phyloP scores from a whole-genome alignment of 2,329 filamentous ascomycete genomes.

The Cladosporium sphaerospermum region DNA sequence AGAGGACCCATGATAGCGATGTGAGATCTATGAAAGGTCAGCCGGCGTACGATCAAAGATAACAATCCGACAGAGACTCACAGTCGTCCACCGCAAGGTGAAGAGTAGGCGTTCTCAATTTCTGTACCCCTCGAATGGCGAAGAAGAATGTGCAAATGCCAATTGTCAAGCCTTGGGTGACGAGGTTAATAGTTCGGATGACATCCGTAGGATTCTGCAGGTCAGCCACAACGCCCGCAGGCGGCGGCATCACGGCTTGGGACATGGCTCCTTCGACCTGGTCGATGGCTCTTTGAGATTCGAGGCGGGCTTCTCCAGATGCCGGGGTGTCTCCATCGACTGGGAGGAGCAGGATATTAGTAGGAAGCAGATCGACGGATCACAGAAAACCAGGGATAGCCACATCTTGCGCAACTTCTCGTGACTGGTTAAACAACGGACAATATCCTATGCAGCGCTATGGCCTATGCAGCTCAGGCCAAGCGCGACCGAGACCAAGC shows the following conservation, averaged over 20 bases:
- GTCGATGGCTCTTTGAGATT: no score
- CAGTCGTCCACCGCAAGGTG: not conserved
- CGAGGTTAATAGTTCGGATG: not conserved
- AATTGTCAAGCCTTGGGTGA: constrained; percentile 1
- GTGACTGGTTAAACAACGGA: no score
- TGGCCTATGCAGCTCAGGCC: no score
- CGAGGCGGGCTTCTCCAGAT: no score
- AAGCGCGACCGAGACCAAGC: no score
- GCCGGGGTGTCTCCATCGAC: no score
- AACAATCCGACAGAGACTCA: not conserved
- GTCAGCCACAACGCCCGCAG: not conserved
- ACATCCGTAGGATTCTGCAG: constrained; percentile 3
- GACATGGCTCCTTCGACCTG: not conserved
- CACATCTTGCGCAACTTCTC: no score
- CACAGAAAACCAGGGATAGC: no score
- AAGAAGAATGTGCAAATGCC: not conserved
- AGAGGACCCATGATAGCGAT: not conserved
- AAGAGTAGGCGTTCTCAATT: not conserved
- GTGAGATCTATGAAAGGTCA: not conserved
- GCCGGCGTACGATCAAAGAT: not conserved
- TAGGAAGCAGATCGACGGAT: no score
- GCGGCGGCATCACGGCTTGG: not conserved
- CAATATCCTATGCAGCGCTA: no score
- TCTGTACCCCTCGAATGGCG: not conserved
- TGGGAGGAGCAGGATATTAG: no score